phyloP scores from a whole-genome alignment of 352 stramenopile genomes.

The Globisporangium mamillatum region DNA sequence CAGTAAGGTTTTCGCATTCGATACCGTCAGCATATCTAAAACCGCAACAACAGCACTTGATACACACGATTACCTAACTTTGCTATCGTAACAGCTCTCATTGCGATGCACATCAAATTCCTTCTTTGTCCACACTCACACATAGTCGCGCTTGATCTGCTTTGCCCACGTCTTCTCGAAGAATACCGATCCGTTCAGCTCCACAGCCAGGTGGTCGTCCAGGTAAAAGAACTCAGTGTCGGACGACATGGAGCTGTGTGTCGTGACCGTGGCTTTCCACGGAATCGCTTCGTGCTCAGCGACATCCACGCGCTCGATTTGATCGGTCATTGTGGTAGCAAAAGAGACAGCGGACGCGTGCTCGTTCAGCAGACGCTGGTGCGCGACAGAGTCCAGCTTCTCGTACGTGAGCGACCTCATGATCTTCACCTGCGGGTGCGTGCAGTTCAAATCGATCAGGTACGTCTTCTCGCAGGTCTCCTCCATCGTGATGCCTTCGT shows the following conservation, averaged over 20 bases:
- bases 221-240: conserved; percentile 31
- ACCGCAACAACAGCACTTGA: neutral
- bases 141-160: conserved; percentile 31
- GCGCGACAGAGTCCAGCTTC: conserved; percentile 23
- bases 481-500: conserved; percentile 46
- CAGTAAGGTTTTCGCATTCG: neutral
- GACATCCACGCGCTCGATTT: conserved; percentile 25
- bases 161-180: conserved; percentile 43
- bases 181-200: conserved; percentile 31
- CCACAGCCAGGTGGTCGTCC: conserved; percentile 32
- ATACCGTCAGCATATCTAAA: neutral
- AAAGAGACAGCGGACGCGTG: conserved; percentile 19
- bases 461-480: conserved; percentile 47
- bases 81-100: neutral
- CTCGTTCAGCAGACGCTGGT: conserved; percentile 21
- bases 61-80: neutral
- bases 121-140: conserved; percentile 18
- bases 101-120: neutral
- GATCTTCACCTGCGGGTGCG: conserved; percentile 33
- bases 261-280: conserved; percentile 39
- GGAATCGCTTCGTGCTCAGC: conserved; percentile 31
- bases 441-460: conserved; percentile 30
- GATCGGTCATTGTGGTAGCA: conserved; percentile 17
- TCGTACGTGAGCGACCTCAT: conserved; percentile 40
- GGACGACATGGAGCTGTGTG: conserved; percentile 44